Percentiles rank a stretch among this genome's conserved stretches.
These are phyloP conservation scores for Arthrocladium fulminans DNA, from an alignment of 2,329 filamentous ascomycete species.

Conservation along the genomic window DNA sequence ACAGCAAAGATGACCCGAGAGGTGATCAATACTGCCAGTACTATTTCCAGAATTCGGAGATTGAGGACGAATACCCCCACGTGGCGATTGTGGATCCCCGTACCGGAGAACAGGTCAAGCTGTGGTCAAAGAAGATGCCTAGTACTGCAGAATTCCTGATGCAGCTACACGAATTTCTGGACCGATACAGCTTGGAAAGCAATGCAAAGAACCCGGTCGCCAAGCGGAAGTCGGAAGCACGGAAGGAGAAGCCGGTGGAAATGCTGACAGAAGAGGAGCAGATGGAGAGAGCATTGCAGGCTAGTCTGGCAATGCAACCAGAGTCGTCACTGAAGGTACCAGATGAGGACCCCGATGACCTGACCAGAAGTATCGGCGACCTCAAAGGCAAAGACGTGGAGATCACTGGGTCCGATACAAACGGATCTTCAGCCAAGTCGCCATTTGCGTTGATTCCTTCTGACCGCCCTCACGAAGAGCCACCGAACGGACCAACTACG, in stretches of 20 bases:
- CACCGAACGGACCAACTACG: slow-evolving; percentile 59
- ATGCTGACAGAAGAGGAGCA: slow-evolving; percentile 96
- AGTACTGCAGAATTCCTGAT: slow-evolving; percentile 72
- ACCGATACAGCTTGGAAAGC: slow-evolving; percentile 81
- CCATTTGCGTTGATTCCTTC: slow-evolving; percentile 64
- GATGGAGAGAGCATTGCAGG: slow-evolving; percentile 85
- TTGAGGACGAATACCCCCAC: slow-evolving; percentile 85
- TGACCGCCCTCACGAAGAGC: slow-evolving; percentile 67
- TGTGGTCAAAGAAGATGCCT: slow-evolving; percentile 79
- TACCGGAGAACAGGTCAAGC: slow-evolving; percentile 93
- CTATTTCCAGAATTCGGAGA: slow-evolving; percentile 74
- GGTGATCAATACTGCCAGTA: slow-evolving; percentile 78
- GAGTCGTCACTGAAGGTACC: slow-evolving; percentile 19
- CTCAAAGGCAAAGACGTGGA: slow-evolving; percentile 39
- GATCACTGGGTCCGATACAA: slow-evolving; percentile 19
- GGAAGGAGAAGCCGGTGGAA: slow-evolving; percentile 64
- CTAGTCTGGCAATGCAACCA: slow-evolving; percentile 60
- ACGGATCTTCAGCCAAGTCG: slow-evolving; percentile 29
- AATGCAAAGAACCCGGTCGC: slow-evolving; percentile 91
- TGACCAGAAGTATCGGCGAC: slow-evolving; percentile 59
- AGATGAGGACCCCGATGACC: slow-evolving; percentile 72
- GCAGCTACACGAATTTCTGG: slow-evolving; percentile 91
- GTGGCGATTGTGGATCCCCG: slow-evolving; percentile 92
- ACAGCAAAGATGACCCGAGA: slow-evolving; percentile 72
- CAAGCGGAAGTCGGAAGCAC: slow-evolving; percentile 60